Conservation (phyloP, 2,329 filamentous ascomycete genomes). For the Xylariaceae sp. region DNA sequence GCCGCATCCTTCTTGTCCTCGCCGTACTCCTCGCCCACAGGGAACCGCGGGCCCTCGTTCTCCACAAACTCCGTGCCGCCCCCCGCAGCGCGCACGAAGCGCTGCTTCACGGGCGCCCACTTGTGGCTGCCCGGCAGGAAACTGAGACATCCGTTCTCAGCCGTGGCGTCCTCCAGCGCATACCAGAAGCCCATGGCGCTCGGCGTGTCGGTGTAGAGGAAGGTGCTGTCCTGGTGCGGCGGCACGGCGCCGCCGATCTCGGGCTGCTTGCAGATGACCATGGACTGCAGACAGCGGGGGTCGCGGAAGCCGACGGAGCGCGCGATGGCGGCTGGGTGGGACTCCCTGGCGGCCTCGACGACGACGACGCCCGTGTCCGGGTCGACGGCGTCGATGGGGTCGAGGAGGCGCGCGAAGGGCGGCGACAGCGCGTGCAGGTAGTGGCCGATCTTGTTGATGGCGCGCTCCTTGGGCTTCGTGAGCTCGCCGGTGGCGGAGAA, state of each 20-base stretch:
- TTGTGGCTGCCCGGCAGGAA: constrained; percentile 77
- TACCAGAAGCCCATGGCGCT: constrained; percentile 96
- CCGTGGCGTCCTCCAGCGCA: constrained; percentile 84
- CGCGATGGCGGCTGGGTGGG: constrained; percentile 57
- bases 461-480: constrained; percentile 70
- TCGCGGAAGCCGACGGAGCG: constrained; percentile 67
- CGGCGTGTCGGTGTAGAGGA: constrained; percentile 84
- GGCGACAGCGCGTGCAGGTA: constrained; percentile 64
- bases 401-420: constrained; percentile 57
- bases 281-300: constrained; percentile 78
- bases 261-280: constrained; percentile 98
- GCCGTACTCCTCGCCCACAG: constrained; percentile 46
- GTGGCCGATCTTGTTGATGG: constrained; percentile 88
- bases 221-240: constrained; percentile 87
- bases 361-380: constrained; percentile 27
- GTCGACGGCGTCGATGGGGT: constrained; percentile 40
- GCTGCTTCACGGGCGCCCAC: constrained; percentile 61
- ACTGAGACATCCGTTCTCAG: constrained; percentile 80
- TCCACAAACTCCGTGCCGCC: constrained; percentile 63
- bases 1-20: constrained; percentile 32
- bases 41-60: constrained; percentile 63
- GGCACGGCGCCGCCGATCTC: constrained; percentile 90
- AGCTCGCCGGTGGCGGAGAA: constrained; percentile 63
- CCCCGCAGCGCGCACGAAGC: constrained; percentile 63
- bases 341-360: constrained; percentile 27